These are phyloP conservation scores for Arctium minus DNA, from an alignment of 129 eudicot genomes.

Conservation along the genomic window DNA sequence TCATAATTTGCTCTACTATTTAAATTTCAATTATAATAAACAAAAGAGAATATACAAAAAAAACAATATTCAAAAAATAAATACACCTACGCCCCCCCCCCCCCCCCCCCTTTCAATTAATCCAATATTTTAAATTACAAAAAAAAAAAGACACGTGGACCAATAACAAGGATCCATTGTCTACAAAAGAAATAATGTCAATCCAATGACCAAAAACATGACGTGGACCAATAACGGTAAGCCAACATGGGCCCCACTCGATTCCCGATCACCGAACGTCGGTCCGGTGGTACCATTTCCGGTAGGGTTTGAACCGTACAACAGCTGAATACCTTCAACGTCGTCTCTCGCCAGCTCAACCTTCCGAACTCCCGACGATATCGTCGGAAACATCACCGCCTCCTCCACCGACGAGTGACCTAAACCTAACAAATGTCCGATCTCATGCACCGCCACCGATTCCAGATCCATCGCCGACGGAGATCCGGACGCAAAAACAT, in stretches of 20 bases:
- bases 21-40: neutral
- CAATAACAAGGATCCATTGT: too few relatives aligned
- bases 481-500: constrained; percentile 17
- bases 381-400: constrained; percentile 68
- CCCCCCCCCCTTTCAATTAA: too few relatives aligned
- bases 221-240: neutral
- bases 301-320: constrained; percentile 70
- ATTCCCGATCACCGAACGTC: constrained; percentile 35
- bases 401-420: constrained; percentile 61
- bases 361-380: constrained; percentile 51
- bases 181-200: constrained; percentile 20
- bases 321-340: constrained; percentile 52
- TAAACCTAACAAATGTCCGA: constrained; percentile 68
- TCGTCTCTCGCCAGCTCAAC: constrained; percentile 64
- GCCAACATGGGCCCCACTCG: constrained; percentile 21
- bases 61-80: neutral
- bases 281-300: constrained; percentile 31
- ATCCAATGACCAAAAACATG: constrained; percentile 22
- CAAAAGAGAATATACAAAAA: constrained; percentile 1
- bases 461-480: constrained; percentile 62
- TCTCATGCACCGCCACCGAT: constrained; percentile 76
- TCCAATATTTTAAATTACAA: neutral
- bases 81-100: constrained; percentile 15
- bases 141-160: neutral
- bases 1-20: neutral